A percentile compares a stretch with the other conserved stretches of the same genome.
phyloP scores from a whole-genome alignment of 2,329 filamentous ascomycete genomes.

The Paecilomyces variotii region DNA sequence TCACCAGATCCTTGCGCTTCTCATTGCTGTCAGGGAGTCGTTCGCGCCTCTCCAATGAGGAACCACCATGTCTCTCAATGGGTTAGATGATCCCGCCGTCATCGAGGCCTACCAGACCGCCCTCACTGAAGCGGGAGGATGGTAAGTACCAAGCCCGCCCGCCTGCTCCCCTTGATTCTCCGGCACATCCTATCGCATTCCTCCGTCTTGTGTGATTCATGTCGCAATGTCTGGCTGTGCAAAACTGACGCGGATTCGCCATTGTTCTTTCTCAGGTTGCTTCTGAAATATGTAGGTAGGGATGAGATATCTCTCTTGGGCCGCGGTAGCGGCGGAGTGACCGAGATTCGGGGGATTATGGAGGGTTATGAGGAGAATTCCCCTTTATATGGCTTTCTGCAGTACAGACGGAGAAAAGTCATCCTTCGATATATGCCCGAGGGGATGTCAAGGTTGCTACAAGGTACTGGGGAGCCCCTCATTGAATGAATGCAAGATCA shows the following conservation, averaged over 20 bases:
- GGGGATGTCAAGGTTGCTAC: slow-evolving; percentile 78
- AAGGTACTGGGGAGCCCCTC: slow-evolving; percentile 57
- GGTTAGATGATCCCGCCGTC: slow-evolving; percentile 72
- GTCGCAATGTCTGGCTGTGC: neutral
- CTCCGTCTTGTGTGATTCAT: slow-evolving; percentile 1
- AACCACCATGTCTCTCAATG: slow-evolving; percentile 81
- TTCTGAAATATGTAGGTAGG: slow-evolving; percentile 82
- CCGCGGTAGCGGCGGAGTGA: slow-evolving; percentile 71
- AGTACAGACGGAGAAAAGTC: slow-evolving; percentile 82
- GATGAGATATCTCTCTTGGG: slow-evolving; percentile 77
- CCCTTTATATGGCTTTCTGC: slow-evolving; percentile 84
- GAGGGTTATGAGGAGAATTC: slow-evolving; percentile 73
- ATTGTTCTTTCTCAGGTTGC: slow-evolving; percentile 58
- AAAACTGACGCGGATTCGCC: slow-evolving; percentile 6
- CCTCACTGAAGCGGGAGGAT: slow-evolving; percentile 79
- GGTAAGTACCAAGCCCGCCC: slow-evolving; percentile 56
- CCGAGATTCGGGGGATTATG: slow-evolving; percentile 72
- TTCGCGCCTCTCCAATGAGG: neutral
- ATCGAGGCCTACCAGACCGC: slow-evolving; percentile 78
- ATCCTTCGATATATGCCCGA: slow-evolving; percentile 89
- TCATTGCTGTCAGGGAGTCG: neutral
- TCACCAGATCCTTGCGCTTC: neutral
- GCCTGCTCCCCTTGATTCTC: neutral
- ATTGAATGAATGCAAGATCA: neutral
- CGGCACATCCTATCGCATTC: neutral